Conservation (phyloP, 1,139 yeast genomes). For the Ogataea hybrid region DNA sequence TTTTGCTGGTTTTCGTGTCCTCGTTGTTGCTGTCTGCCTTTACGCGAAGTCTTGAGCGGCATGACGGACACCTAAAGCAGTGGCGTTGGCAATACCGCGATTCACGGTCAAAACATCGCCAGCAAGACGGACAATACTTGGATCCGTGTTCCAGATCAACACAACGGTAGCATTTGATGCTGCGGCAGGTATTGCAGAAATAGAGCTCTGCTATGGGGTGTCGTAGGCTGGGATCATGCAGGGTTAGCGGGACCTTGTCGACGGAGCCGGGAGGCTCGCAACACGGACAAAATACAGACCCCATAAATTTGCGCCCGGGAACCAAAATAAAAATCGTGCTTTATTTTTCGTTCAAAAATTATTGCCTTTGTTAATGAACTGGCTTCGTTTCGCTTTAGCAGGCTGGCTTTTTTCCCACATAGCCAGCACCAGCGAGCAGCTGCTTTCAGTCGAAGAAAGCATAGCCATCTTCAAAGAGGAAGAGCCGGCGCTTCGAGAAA, state of each 20-base stretch:
- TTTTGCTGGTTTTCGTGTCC: too few species aligned
- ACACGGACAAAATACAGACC: slow-evolving; percentile 19
- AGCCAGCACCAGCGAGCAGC: background rate
- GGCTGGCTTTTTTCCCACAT: background rate
- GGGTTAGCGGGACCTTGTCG: slow-evolving; percentile 12
- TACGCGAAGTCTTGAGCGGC: too few species aligned
- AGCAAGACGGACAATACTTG: too few species aligned
- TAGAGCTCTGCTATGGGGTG: slow-evolving; percentile 16
- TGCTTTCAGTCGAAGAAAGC: slow-evolving; percentile 3
- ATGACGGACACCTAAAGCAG: too few species aligned
- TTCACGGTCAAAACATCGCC: too few species aligned
- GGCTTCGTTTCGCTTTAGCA: background rate
- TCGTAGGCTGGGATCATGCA: slow-evolving; percentile 14
- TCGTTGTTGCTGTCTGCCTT: too few species aligned
- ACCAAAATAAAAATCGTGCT: background rate
- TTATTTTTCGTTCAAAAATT: background rate
- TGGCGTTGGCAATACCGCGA: too few species aligned
- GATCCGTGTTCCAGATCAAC: slow-evolving; percentile 10
- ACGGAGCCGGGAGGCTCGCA: slow-evolving; percentile 8
- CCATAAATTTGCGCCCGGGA: slow-evolving; percentile 4
- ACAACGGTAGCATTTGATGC: slow-evolving; percentile 26
- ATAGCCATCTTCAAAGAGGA: slow-evolving; percentile 3
- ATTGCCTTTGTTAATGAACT: slow-evolving; percentile 3
- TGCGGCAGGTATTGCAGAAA: slow-evolving; percentile 26
- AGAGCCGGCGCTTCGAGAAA: slow-evolving; percentile 1